Evolutionary conservation across 1,284 basidiomycete species (phyloP).

Genomic region (Ceratobasidium sp.): DNA sequence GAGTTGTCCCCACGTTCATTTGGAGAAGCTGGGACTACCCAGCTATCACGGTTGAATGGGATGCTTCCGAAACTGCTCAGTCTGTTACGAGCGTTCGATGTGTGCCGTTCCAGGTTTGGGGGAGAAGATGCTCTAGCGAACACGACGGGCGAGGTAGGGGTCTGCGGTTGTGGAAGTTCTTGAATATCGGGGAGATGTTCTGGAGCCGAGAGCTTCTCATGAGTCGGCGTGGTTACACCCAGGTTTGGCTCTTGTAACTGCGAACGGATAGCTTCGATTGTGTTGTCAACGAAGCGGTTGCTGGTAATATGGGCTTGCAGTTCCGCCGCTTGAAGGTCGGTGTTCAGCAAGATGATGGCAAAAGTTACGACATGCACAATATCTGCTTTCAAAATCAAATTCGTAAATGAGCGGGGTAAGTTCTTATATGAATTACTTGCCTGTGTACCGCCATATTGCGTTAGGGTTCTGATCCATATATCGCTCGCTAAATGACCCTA

Average conservation of each 20-base stretch:
- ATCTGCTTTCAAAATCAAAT: slow-evolving; percentile 16
- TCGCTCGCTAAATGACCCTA: slow-evolving; percentile 39
- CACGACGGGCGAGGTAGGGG: not conserved
- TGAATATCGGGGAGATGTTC: slow-evolving; percentile 43
- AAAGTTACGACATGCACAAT: slow-evolving; percentile 43
- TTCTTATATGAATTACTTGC: not conserved
- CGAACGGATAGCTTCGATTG: slow-evolving; percentile 36
- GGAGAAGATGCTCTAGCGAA: slow-evolving; percentile 10
- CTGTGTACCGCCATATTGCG: slow-evolving; percentile 31
- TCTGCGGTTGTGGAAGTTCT: slow-evolving; percentile 13
- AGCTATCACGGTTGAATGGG: slow-evolving; percentile 30
- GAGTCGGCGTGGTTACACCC: slow-evolving; percentile 1
- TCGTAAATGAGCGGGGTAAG: not conserved
- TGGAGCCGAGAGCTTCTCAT: not conserved
- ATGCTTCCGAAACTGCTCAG: slow-evolving; percentile 34
- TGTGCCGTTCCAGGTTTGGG: slow-evolving; percentile 15
- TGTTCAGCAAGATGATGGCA: slow-evolving; percentile 45
- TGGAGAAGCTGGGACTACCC: slow-evolving; percentile 30
- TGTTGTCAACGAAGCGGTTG: slow-evolving; percentile 36
- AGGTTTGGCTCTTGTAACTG: slow-evolving; percentile 12
- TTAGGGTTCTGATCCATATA: slow-evolving; percentile 27
- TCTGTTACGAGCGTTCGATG: slow-evolving; percentile 8
- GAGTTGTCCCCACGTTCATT: slow-evolving; percentile 15
- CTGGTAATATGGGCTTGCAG: slow-evolving; percentile 42
- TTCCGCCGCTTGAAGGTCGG: slow-evolving; percentile 44